Evolutionary conservation across 805 yeast species (phyloP).

Genomic region (Suhomyces sp.): DNA sequence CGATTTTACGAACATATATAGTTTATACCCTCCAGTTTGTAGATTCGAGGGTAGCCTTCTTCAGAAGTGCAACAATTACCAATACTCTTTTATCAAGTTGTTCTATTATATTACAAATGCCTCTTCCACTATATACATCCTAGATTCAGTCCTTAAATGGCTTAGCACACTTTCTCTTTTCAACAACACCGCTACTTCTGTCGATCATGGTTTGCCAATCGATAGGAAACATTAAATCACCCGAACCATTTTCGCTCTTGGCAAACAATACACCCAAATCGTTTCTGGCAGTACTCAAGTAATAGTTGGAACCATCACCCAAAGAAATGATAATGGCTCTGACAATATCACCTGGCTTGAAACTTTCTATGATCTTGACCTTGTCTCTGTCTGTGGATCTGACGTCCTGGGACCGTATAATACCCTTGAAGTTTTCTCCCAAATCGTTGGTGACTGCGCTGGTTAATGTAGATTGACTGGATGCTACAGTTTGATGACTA

Average conservation of each 20-base stretch:
- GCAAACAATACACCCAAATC: constrained; percentile 95
- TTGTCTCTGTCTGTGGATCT: constrained; percentile 89
- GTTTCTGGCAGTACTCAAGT: constrained; percentile 83
- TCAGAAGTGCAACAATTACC: too few species aligned
- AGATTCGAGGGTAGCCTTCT: too few species aligned
- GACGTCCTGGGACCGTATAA: constrained; percentile 83
- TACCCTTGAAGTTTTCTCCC: constrained; percentile 87
- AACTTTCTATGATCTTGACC: constrained; percentile 74
- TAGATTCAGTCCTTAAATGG: constrained; percentile 46
- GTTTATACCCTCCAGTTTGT: too few species aligned
- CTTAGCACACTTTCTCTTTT: constrained; percentile 87
- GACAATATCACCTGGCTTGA: constrained; percentile 89
- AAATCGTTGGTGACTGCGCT: constrained; percentile 56
- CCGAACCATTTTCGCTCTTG: constrained; percentile 62
- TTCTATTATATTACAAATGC: neutral
- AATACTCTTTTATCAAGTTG: neutral
- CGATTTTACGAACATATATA: too few species aligned
- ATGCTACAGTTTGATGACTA: constrained; percentile 36
- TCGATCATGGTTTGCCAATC: constrained; percentile 97
- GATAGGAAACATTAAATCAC: constrained; percentile 78
- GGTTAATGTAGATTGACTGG: constrained; percentile 38
- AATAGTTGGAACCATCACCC: constrained; percentile 93
- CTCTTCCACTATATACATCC: too few species aligned
- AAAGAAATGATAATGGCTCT: constrained; percentile 79
- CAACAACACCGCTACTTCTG: constrained; percentile 69